Conservation (phyloP, 176 grass and related monocot species). For the Saccharum spontaneum region DNA sequence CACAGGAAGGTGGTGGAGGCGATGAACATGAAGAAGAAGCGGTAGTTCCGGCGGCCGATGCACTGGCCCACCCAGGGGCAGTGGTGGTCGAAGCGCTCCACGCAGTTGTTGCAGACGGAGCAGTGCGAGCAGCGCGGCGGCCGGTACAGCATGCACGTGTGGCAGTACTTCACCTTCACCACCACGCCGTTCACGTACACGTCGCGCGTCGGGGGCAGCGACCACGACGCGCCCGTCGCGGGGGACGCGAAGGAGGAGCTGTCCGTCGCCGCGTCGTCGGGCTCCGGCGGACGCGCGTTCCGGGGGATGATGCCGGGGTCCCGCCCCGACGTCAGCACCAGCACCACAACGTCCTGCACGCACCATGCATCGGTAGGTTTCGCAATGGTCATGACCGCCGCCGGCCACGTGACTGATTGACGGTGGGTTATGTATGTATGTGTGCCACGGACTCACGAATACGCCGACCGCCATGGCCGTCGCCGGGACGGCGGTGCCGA, state of each 20-base stretch:
- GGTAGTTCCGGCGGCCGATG: conserved; percentile 78
- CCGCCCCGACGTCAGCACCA: conserved; percentile 76
- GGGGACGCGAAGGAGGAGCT: conserved; percentile 6
- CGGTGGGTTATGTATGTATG: too few species aligned
- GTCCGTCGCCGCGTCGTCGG: conserved; percentile 29
- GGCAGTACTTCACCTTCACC: conserved; percentile 93
- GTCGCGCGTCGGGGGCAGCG: conserved; percentile 67
- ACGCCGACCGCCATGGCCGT: conserved; percentile 61
- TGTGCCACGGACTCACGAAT: conserved; percentile 58
- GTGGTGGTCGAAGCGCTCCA: conserved; percentile 92
- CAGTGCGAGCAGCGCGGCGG: conserved; percentile 89
- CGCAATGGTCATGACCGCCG: neutral
- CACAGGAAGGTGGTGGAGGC: conserved; percentile 74
- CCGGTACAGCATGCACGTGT: conserved; percentile 91
- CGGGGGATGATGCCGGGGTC: conserved; percentile 91
- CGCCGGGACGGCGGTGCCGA: conserved; percentile 55
- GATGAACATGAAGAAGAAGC: conserved; percentile 91
- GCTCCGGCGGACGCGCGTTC: conserved; percentile 66
- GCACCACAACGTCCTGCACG: conserved; percentile 65
- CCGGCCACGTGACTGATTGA: too few species aligned
- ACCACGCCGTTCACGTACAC: conserved; percentile 65
- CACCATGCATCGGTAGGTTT: neutral
- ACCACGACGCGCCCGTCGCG: neutral
- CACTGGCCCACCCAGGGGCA: conserved; percentile 97
- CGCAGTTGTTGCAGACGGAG: conserved; percentile 96